Base-by-base conservation (phyloP, 768 basidiomycete genomes). In the Mycena haematopus region DNA sequence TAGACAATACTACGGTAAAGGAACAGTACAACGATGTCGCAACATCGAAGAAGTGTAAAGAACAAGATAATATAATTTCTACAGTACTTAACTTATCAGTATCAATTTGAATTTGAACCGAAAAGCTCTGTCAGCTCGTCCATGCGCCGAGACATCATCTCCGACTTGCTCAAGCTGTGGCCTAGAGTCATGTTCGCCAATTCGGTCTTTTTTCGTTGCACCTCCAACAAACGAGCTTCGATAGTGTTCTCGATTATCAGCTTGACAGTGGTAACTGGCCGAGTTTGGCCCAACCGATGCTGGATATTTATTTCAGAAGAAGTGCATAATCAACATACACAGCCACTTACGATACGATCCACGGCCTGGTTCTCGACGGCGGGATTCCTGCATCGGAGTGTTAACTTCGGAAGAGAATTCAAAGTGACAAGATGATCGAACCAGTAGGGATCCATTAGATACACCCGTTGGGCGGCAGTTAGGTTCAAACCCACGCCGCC, bases 381-480 rank as follows among this genome's bases (percentile, higher is more conserved):
- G 17, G 95, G 95, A 70, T 97, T 97, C 95, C 93, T 95, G 68
- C 7, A 36, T 21, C 35, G 63, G 42, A 55, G 38, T 38, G 54
- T 31, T 9, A 65, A 49, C 22, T 45, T 8, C 24, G 22, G 40
- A 49, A 29, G 19, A 69, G 38, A 63, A 65, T 25, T 58, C 64
- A 55, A 17, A 25, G 6, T 21, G 42, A 13, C 24, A 46, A 49
- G 49, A 44, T 47, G 15, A 19, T 71, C 79, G 66, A 72, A 90
- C 95, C 95, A 98, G 75, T 97, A 98, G 44, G 95, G 95, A 77
- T 98, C 95, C 88, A 99, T 95, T 45, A 99, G 78, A 75, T 97
- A 99, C 19, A 93, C 95, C 56, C 89, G 92, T 71, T 90, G 92
- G 50, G 96, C 97, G 19, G 95, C 90, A 1, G 96, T 98, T 47